phyloP scores from a whole-genome alignment of 2,329 filamentous ascomycete species.

The Microdochium paspali region DNA sequence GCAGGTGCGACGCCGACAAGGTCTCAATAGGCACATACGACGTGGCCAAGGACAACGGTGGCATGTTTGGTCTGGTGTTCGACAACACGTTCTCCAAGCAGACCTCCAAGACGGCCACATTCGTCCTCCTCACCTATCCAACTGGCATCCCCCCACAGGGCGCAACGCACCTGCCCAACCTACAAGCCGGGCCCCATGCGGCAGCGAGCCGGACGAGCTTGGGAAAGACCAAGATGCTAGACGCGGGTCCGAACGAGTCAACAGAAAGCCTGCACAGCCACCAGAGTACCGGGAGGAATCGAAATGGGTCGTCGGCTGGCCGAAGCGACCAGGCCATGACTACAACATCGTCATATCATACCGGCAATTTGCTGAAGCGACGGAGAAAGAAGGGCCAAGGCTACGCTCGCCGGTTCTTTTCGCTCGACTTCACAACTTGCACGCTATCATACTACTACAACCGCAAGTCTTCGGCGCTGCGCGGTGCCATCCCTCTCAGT shows the following conservation, averaged over 20 bases:
- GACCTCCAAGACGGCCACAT: conserved; percentile 87
- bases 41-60: conserved; percentile 62
- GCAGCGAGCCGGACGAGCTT: conserved; percentile 41
- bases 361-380: conserved; percentile 79
- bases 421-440: conserved; percentile 85
- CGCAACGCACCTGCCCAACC: conserved; percentile 57
- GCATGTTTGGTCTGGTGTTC: conserved; percentile 94
- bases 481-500: conserved; percentile 86
- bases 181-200: conserved; percentile 29
- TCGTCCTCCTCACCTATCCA: conserved; percentile 90
- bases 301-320: conserved; percentile 41
- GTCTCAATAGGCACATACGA: conserved; percentile 86
- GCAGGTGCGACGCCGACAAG: conserved; percentile 94
- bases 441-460: conserved; percentile 96
- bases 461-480: conserved; percentile 81
- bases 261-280: conserved; percentile 53
- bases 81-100: conserved; percentile 99
- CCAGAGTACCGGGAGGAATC: conserved; percentile 19
- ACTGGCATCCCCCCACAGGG: conserved; percentile 70
- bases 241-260: conserved; percentile 35
- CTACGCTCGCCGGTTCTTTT: conserved; percentile 89
- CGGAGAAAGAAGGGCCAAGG: conserved; percentile 90
- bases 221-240: conserved; percentile 35
- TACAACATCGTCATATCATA: conserved; percentile 55
- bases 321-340: conserved; percentile 36